Evolutionary conservation across 2,329 filamentous ascomycete species (phyloP).

Genomic region (Blumeria hordei): DNA sequence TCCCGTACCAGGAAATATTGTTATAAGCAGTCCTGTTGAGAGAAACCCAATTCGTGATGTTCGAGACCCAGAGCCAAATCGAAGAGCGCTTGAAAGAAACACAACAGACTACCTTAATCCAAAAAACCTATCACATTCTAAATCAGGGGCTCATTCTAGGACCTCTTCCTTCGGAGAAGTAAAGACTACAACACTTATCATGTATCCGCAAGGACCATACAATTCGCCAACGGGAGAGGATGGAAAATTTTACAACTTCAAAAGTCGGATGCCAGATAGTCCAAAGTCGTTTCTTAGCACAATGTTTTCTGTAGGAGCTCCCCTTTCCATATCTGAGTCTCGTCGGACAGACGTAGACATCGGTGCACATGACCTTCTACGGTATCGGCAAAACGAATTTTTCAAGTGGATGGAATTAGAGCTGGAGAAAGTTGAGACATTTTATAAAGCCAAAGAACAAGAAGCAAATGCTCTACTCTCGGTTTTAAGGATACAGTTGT

Average conservation of each 20-base stretch:
- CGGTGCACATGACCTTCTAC: conserved; percentile 37
- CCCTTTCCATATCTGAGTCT: conserved; percentile 18
- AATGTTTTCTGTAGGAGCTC: conserved; percentile 11
- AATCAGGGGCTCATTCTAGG: background rate
- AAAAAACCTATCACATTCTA: background rate
- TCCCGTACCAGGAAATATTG: too few relatives aligned
- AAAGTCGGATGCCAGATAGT: conserved; percentile 3
- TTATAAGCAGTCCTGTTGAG: too few relatives aligned
- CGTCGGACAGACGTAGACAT: conserved; percentile 23
- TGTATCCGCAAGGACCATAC: background rate
- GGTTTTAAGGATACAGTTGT: conserved; percentile 58
- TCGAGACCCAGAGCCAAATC: background rate
- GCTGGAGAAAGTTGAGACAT: conserved; percentile 73
- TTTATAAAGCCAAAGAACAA: conserved; percentile 72
- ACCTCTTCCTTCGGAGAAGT: background rate
- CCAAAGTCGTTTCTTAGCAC: conserved; percentile 9
- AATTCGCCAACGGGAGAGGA: background rate
- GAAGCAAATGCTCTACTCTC: conserved; percentile 53
- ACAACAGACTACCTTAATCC: background rate
- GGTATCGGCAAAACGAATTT: conserved; percentile 59
- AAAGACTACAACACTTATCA: background rate
- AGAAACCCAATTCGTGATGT: too few relatives aligned
- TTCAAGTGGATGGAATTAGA: conserved; percentile 65
- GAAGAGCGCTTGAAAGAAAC: background rate
- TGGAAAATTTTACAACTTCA: background rate